A percentile compares a stretch with the other conserved stretches of the same genome.
These are phyloP conservation scores for Periconia macrospinosa DNA, from an alignment of 2,329 filamentous ascomycete species.

Conservation along the genomic window DNA sequence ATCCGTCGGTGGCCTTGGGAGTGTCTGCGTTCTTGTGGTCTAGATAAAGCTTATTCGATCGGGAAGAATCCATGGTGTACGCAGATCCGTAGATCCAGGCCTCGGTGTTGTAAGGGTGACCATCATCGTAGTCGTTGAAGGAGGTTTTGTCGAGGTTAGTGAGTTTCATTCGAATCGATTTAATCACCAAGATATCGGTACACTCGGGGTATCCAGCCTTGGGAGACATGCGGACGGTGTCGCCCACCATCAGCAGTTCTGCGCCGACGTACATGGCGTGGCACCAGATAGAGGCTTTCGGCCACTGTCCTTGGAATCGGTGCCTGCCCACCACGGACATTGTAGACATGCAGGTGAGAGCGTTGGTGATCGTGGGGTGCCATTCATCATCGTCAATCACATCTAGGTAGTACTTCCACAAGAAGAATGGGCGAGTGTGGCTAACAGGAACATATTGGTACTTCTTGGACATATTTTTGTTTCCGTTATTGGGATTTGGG, in stretches of 20 bases:
- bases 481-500: slow-evolving; percentile 51
- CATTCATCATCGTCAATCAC: slow-evolving; percentile 44
- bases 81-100: slow-evolving; percentile 55
- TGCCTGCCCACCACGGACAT: slow-evolving; percentile 57
- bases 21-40: slow-evolving; percentile 18
- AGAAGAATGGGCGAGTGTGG: slow-evolving; percentile 57
- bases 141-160: slow-evolving; percentile 52
- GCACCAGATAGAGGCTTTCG: slow-evolving; percentile 55
- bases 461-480: slow-evolving; percentile 57
- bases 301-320: slow-evolving; percentile 58
- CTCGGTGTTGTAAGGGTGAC: slow-evolving; percentile 49
- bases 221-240: slow-evolving; percentile 55
- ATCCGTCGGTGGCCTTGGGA: slow-evolving; percentile 34
- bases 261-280: slow-evolving; percentile 59
- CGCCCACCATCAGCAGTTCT: slow-evolving; percentile 58
- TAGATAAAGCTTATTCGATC: slow-evolving; percentile 31
- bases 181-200: slow-evolving; percentile 58
- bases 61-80: slow-evolving; percentile 46
- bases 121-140: slow-evolving; percentile 49
- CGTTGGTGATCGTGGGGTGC: slow-evolving; percentile 59
- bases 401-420: slow-evolving; percentile 56
- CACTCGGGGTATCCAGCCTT: slow-evolving; percentile 28
- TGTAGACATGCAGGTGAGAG: slow-evolving; percentile 56
- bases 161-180: slow-evolving; percentile 55
- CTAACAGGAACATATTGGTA: slow-evolving; percentile 59